Conservation (phyloP, 1,284 basidiomycete genomes). For the Athelia psychrophila region DNA sequence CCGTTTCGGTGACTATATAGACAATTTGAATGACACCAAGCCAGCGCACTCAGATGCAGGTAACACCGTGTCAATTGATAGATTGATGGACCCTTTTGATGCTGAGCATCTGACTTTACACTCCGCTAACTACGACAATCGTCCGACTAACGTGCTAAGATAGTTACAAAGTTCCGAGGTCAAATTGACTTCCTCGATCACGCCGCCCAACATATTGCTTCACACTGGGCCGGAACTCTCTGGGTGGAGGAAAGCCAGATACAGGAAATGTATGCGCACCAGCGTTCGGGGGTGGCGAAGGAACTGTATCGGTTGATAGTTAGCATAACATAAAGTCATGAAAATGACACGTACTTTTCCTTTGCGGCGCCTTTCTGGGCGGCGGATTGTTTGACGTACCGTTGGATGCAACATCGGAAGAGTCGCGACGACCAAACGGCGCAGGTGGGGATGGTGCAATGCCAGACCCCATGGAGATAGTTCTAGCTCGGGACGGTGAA, state of each 20-base stretch:
- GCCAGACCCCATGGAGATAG: not conserved
- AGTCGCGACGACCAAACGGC: not conserved
- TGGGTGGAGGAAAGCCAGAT: slow-evolving; percentile 73
- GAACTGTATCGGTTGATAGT: slow-evolving; percentile 46
- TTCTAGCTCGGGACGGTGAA: slow-evolving; percentile 25
- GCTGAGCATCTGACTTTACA: too few species aligned
- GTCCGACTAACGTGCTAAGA: not conserved
- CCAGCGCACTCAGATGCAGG: too few species aligned
- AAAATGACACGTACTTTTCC: slow-evolving; percentile 50
- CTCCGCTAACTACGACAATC: not conserved
- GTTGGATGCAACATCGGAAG: not conserved
- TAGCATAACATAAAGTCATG: slow-evolving; percentile 4
- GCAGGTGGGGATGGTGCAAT: slow-evolving; percentile 8
- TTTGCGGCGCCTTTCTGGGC: slow-evolving; percentile 25
- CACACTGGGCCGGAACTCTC: slow-evolving; percentile 46
- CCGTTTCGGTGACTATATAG: not conserved
- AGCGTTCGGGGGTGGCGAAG: slow-evolving; percentile 68
- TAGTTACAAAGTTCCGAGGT: slow-evolving; percentile 47
- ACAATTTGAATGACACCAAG: too few species aligned
- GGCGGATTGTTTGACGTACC: not conserved
- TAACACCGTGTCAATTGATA: too few species aligned
- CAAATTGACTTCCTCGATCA: slow-evolving; percentile 64
- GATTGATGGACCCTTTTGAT: too few species aligned
- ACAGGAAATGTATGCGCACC: slow-evolving; percentile 71
- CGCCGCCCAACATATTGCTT: slow-evolving; percentile 65